These are phyloP conservation scores for Fraxinus quadrangulata DNA, from an alignment of 257 asterid genomes.

Conservation along the genomic window DNA sequence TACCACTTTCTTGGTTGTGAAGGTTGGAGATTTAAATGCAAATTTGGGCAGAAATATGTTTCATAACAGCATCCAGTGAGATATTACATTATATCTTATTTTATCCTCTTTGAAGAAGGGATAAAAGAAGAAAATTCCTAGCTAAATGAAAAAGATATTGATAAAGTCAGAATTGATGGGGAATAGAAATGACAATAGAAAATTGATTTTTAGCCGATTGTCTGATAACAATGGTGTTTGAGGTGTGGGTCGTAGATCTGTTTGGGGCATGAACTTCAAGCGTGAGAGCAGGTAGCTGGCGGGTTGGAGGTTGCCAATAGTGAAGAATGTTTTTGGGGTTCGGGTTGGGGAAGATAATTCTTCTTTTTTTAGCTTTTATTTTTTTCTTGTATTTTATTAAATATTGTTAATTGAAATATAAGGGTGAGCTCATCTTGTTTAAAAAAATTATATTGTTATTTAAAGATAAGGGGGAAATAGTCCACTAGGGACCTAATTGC, in stretches of 20 bases:
- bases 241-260: not conserved
- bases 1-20: too few species aligned
- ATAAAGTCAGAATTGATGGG: not conserved
- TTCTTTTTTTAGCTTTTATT: too few species aligned
- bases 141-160: not conserved
- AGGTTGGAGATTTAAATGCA: not conserved
- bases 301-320: not conserved
- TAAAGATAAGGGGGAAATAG: not conserved
- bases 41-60: not conserved
- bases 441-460: too few species aligned
- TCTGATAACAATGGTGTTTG: not conserved
- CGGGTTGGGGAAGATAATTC: not conserved
- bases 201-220: not conserved
- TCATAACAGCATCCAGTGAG: not conserved
- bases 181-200: not conserved
- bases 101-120: not conserved
- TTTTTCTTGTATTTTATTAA: too few species aligned
- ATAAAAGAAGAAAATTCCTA: not conserved
- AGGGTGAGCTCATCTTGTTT: not conserved
- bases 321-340: not conserved
- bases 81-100: not conserved
- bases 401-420: too few species aligned
- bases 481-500: not conserved
- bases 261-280: not conserved
- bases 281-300: not conserved